Base-by-base conservation (phyloP, 2,329 filamentous ascomycete genomes). In the Ustilaginoidea virens region DNA sequence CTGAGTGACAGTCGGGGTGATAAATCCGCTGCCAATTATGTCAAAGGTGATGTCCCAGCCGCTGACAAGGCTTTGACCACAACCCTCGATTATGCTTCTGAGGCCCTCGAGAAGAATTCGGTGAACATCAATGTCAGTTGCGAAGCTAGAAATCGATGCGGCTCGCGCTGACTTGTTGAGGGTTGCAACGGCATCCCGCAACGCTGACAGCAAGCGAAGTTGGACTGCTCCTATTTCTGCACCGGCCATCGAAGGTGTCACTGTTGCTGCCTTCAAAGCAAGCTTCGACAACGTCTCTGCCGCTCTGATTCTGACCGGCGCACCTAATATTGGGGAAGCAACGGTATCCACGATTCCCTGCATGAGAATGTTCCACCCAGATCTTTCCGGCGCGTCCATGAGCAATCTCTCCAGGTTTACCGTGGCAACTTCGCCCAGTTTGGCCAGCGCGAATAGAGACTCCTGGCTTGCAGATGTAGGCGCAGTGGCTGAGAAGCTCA, bases 11-110 rank as follows among this genome's bases (percentile, higher is more conserved):
- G 44, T 46, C 36, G 44, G 53, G 38, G 48, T 52, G 23, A 76
- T 49, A 42, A 94, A 93, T 3, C 87, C 80, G 43, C 74, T 86
- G 37, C 75, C 73, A 37, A 96, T 79, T 36, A 94, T 77, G 25
- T 80, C 74, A 39, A 98, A 90, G 1, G 83, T 74, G 27, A 82
- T 68, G 27, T 79, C 70, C 90, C 90, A 98, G 4, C 85, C 86
- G 38, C 73, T 75, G 10, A 79, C 61, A 5, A 96, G 65, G 0
- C 72, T 74, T 46, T 98, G 86, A 7, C 87, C 90, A 41, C 79
- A 87, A 36, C 85, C 78, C 45, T 96, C 87, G 2, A 98, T 63
- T 13, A 94, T 71, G 31, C 66, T 75, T 48, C 83, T 85, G 5
- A 93, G 58, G 1, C 80, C 77, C 38, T 92, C 82, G 2, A 93